Base-by-base conservation (phyloP, 371 early-diverging fungal genomes). In the Mortierella sp. region DNA sequence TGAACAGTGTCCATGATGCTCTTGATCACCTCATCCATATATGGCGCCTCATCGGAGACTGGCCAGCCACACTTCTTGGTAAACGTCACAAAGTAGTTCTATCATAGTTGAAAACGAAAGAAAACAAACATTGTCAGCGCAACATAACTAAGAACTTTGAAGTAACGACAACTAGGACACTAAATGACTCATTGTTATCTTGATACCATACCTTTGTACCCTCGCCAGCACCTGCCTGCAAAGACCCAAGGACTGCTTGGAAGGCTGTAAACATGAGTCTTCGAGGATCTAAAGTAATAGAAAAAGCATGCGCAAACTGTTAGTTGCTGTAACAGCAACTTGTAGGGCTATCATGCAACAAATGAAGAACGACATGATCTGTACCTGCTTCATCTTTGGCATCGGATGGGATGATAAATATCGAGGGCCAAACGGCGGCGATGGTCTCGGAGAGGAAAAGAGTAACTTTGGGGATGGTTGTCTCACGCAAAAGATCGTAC, bases 361-460 rank as follows among this genome's bases (percentile, higher is more conserved):
- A 43, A 11, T 43, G 16, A 65, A 7, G 2, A 46, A 63, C 24
- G 21, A 51, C 21, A 51, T 21, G 5, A 44, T 32, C 24, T 65
- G 29, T 73, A 78, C 83, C 83, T 0, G 74, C 21, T 6, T 68
- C 43, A 14, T 46, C 16, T 29, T 70, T 38, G 4, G 38, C 29
- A 0, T 55, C 71, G 5, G 35, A 21, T 14, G 71, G 24, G 11
- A 38, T 43, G 46, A 71, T 24, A 51, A 71, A 83, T 16, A 84
- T 77, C 3, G 58, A 51, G 1, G 85, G 82, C 85, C 85, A 84
- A 43, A 84, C 43, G 44, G 79, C 79, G 3, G 85, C 82, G 21
- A 84, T 71, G 0, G 79, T 71, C 51, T 81, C 85, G 43, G 82
- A 78, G n/a, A 81, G 72, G 18, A 70, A 38, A n/a, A 84, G 79